These are phyloP conservation scores for Neophaeococcomyces aloes DNA, from an alignment of 2,329 filamentous ascomycete species.

Conservation along the genomic window DNA sequence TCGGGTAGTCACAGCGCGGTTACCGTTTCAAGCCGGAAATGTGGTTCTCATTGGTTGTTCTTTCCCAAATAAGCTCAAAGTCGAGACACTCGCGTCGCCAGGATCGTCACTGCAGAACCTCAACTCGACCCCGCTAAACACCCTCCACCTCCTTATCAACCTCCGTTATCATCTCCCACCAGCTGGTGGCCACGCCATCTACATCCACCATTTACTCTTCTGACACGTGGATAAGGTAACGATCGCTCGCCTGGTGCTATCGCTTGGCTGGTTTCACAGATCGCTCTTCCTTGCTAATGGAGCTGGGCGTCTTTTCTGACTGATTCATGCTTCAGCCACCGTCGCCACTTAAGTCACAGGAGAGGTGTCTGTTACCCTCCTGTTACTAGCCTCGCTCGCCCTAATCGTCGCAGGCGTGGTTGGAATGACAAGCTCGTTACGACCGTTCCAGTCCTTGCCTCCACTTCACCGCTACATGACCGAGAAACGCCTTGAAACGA, in stretches of 20 bases:
- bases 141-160: not conserved
- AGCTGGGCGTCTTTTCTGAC: slow-evolving; percentile 3
- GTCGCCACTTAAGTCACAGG: not conserved
- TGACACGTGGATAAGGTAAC: not conserved
- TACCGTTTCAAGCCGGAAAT: slow-evolving; percentile 2
- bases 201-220: not conserved
- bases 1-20: not conserved
- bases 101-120: slow-evolving; percentile 2
- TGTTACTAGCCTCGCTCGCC: not conserved
- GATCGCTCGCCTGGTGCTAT: not conserved
- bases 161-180: not conserved
- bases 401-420: not conserved
- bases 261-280: slow-evolving; percentile 5
- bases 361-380: not conserved
- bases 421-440: slow-evolving; percentile 6
- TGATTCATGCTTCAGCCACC: not conserved
- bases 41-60: not conserved
- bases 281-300: not conserved
- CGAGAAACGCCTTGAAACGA: slow-evolving; percentile 7
- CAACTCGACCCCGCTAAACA: not conserved
- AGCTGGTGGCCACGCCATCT: slow-evolving; percentile 1
- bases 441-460: not conserved
- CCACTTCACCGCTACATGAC: not conserved
- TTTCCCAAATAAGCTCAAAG: slow-evolving; percentile 1
- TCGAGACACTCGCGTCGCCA: slow-evolving; percentile 1